Percentiles rank a stretch among this genome's conserved stretches.
phyloP scores from a whole-genome alignment of 192 early-diverging fungal genomes.

The Coemansia sp. region DNA sequence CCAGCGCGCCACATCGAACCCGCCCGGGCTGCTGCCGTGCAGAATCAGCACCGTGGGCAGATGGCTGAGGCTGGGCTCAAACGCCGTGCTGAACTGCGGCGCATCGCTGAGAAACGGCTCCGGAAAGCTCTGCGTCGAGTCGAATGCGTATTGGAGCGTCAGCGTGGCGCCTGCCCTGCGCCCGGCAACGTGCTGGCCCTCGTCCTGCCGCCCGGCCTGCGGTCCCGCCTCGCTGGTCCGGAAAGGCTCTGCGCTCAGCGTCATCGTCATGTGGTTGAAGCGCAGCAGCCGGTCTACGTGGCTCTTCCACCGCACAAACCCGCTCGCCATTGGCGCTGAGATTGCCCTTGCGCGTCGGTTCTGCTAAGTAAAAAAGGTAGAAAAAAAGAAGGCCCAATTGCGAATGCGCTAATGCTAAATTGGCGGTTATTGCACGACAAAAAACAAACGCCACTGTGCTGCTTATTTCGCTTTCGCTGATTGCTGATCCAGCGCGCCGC shows the following conservation, averaged over 20 bases:
- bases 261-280: slow-evolving; percentile 55
- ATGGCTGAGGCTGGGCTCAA: slow-evolving; percentile 49
- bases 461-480: not conserved
- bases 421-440: no score
- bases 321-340: slow-evolving; percentile 37
- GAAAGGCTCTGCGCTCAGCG: slow-evolving; percentile 41
- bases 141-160: slow-evolving; percentile 53
- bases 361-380: not conserved
- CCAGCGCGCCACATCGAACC: slow-evolving; percentile 56
- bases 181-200: slow-evolving; percentile 18
- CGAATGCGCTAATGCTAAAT: no score
- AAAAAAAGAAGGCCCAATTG: not conserved
- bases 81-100: slow-evolving; percentile 52
- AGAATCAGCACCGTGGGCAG: slow-evolving; percentile 52
- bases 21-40: slow-evolving; percentile 47
- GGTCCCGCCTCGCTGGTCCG: slow-evolving; percentile 21
- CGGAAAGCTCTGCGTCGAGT: slow-evolving; percentile 48
- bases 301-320: slow-evolving; percentile 51
- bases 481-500: not conserved
- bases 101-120: slow-evolving; percentile 40
- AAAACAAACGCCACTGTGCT: not conserved
- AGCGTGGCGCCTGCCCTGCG: slow-evolving; percentile 23
- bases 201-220: slow-evolving; percentile 4
- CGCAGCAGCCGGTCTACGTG: slow-evolving; percentile 52
- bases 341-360: slow-evolving; percentile 1